Percentiles rank a stretch among this genome's conserved stretches.
Evolutionary conservation across 352 stramenopile species (phyloP).

Genomic region (Globisporangium spiculum): DNA sequence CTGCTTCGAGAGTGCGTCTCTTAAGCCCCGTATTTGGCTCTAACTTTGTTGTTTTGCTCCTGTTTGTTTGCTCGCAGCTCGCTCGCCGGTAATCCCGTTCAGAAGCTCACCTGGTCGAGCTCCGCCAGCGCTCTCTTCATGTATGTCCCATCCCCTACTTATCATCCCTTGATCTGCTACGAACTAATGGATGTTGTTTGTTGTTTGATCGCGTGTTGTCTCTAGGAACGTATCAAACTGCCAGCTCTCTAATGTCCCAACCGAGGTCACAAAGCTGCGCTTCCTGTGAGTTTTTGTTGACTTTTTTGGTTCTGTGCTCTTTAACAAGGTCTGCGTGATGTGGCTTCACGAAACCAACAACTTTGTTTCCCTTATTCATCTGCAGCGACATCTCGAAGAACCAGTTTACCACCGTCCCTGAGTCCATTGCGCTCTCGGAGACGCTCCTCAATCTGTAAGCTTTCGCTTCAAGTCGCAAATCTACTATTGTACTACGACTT

Average conservation of each 20-base stretch:
- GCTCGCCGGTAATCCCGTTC: not conserved
- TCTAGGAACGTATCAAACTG: slow-evolving; percentile 11
- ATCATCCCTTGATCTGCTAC: not conserved
- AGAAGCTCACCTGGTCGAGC: slow-evolving; percentile 7
- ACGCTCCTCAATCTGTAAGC: slow-evolving; percentile 11
- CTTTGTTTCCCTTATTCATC: not conserved
- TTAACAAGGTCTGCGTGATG: not conserved
- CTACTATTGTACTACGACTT: not conserved
- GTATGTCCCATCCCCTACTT: not conserved
- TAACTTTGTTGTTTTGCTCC: not conserved
- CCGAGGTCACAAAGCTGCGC: not conserved
- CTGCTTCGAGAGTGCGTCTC: not conserved
- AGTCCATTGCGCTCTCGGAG: slow-evolving; percentile 6
- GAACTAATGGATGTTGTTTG: not conserved
- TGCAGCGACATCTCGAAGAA: slow-evolving; percentile 12
- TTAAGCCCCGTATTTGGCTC: not conserved
- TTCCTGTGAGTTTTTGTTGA: not conserved
- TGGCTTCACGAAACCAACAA: not conserved
- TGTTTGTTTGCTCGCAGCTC: not conserved
- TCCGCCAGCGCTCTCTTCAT: slow-evolving; percentile 11
- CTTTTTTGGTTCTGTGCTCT: not conserved
- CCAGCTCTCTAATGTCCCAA: not conserved
- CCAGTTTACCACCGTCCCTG: slow-evolving; percentile 1
- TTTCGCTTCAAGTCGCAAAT: not conserved
- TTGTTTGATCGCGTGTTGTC: not conserved